phyloP scores from a whole-genome alignment of 352 stramenopile genomes.

The Phytophthora pistaciae region DNA sequence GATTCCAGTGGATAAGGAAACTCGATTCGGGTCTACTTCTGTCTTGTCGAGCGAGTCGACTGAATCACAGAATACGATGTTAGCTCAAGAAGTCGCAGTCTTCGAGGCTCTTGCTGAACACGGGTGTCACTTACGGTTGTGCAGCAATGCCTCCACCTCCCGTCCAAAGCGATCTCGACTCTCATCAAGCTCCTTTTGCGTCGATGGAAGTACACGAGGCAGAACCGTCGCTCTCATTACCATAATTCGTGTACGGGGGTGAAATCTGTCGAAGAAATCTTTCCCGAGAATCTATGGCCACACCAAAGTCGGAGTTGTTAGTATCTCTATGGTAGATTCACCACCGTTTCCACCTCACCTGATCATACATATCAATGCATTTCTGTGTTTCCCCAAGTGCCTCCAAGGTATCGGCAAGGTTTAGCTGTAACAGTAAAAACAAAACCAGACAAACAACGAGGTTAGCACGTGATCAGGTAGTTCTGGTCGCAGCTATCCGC shows the following conservation, averaged over 20 bases:
- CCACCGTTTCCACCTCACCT: constrained; percentile 32
- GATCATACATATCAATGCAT: constrained; percentile 63
- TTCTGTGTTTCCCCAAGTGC: constrained; percentile 61
- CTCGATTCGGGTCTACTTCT: constrained; percentile 61
- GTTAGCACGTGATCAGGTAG: neutral
- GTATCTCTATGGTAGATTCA: neutral
- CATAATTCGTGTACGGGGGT: constrained; percentile 48
- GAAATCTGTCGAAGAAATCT: constrained; percentile 25
- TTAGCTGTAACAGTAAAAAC: constrained; percentile 45
- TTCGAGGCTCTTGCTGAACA: neutral
- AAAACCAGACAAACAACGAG: neutral
- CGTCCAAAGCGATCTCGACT: constrained; percentile 52
- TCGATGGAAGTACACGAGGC: constrained; percentile 65
- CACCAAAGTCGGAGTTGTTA: neutral
- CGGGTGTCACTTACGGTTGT: constrained; percentile 41
- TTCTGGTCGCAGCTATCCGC: neutral
- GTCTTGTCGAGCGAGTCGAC: constrained; percentile 41
- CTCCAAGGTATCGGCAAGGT: constrained; percentile 64
- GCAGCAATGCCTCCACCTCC: constrained; percentile 49
- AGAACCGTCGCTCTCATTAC: constrained; percentile 75
- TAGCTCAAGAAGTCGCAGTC: neutral
- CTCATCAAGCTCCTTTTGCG: constrained; percentile 57
- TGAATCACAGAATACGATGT: constrained; percentile 9
- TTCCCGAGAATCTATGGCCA: constrained; percentile 40
- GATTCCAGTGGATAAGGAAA: constrained; percentile 66